Evolutionary conservation across 2,329 filamentous ascomycete genomes (phyloP).

Genomic region (Epichloe typhina): DNA sequence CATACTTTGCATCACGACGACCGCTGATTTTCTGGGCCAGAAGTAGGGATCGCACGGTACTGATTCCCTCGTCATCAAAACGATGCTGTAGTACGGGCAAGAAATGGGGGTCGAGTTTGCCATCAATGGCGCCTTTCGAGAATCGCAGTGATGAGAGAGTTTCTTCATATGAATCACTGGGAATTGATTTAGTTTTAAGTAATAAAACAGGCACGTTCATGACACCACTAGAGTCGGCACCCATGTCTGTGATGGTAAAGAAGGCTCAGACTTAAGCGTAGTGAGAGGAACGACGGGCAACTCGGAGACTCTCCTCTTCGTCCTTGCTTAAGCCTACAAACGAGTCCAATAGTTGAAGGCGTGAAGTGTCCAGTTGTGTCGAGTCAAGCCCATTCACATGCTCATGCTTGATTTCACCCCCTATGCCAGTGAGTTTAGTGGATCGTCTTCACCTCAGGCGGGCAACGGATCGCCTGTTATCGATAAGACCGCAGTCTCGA

Average conservation of each 20-base stretch:
- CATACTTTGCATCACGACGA: constrained; percentile 36
- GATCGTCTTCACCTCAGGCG: neutral
- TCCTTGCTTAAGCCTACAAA: neutral
- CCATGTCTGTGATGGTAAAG: neutral
- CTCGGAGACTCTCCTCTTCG: neutral
- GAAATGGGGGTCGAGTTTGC: constrained; percentile 50
- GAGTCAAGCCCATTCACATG: neutral
- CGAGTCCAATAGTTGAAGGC: neutral
- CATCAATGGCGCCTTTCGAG: constrained; percentile 13
- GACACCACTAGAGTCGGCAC: neutral
- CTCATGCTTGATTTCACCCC: no score
- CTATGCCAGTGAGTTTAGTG: neutral
- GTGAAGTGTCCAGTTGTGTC: neutral
- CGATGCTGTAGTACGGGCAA: constrained; percentile 65
- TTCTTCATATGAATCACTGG: constrained; percentile 60
- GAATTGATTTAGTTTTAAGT: constrained; percentile 64
- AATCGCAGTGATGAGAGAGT: constrained; percentile 27
- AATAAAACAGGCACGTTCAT: constrained; percentile 43
- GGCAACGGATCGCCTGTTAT: no score
- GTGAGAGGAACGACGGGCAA: neutral
- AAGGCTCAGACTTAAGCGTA: neutral
- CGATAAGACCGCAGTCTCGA: no score
- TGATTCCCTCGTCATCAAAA: constrained; percentile 47
- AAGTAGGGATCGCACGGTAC: constrained; percentile 38
- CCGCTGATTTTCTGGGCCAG: constrained; percentile 26